These are phyloP conservation scores for Lentinula sp. DNA, from an alignment of 768 basidiomycete genomes.

Conservation along the genomic window DNA sequence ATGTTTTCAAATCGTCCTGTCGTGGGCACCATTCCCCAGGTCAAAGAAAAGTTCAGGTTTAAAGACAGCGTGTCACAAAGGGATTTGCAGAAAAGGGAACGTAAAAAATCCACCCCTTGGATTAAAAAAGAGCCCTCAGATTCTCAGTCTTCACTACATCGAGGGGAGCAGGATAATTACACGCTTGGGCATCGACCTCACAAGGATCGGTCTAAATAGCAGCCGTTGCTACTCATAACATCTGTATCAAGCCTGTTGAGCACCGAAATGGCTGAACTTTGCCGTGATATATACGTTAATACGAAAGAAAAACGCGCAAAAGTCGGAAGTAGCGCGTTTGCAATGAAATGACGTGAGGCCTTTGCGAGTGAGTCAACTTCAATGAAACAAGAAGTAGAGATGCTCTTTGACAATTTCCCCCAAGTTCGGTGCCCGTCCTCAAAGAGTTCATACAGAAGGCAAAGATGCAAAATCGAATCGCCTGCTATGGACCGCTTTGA, in stretches of 20 bases:
- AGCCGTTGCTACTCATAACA: too few relatives aligned
- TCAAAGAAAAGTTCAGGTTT: neutral
- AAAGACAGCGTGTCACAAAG: neutral
- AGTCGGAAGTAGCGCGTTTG: too few relatives aligned
- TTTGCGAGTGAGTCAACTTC: too few relatives aligned
- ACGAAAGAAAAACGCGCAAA: too few relatives aligned
- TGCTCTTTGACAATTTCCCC: too few relatives aligned
- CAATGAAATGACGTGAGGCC: too few relatives aligned
- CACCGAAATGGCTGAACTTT: too few relatives aligned
- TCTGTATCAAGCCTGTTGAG: too few relatives aligned
- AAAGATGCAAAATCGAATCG: neutral
- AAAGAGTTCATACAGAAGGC: too few relatives aligned
- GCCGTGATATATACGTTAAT: too few relatives aligned
- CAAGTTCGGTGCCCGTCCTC: too few relatives aligned
- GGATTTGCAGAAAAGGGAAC: neutral
- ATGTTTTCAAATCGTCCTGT: neutral
- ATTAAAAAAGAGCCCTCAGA: neutral
- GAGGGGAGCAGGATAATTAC: neutral
- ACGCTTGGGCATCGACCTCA: neutral
- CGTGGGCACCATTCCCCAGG: neutral
- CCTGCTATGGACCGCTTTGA: neutral
- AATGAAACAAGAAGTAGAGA: too few relatives aligned
- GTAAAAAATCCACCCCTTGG: neutral
- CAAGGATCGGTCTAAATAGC: neutral
- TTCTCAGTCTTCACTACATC: neutral